These are phyloP conservation scores for Aristolochia fimbriata DNA, from an alignment of 164 flowering plant species.

Conservation along the genomic window DNA sequence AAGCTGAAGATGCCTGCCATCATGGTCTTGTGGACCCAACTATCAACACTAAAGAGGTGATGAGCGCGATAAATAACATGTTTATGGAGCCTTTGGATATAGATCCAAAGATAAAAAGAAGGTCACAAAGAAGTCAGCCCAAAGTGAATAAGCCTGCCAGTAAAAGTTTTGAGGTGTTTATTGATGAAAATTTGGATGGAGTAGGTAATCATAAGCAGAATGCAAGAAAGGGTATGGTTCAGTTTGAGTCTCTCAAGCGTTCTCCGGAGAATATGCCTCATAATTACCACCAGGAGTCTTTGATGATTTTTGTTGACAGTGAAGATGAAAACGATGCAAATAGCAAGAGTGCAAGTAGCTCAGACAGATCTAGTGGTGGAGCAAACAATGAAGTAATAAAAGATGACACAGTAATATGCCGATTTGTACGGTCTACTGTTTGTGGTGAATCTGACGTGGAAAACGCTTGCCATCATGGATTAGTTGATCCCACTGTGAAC, in stretches of 20 bases:
- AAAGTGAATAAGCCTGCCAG: slow-evolving; percentile 19
- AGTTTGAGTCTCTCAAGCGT: too few species aligned
- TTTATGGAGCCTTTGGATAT: slow-evolving; percentile 75
- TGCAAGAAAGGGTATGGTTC: slow-evolving; percentile 5
- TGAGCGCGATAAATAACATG: slow-evolving; percentile 82
- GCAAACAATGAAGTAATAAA: slow-evolving; percentile 15
- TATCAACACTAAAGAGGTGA: slow-evolving; percentile 82
- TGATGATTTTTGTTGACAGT: slow-evolving; percentile 53
- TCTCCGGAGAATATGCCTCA: not conserved
- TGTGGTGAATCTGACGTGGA: slow-evolving; percentile 68
- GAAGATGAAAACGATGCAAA: slow-evolving; percentile 20
- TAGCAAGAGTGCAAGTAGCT: slow-evolving; percentile 4
- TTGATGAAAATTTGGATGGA: slow-evolving; percentile 41
- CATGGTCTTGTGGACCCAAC: slow-evolving; percentile 97
- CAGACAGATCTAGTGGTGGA: slow-evolving; percentile 12
- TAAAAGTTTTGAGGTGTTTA: slow-evolving; percentile 40
- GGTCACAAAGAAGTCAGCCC: slow-evolving; percentile 23
- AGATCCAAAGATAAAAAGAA: slow-evolving; percentile 24
- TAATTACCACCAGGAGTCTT: slow-evolving; percentile 16
- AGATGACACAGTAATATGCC: slow-evolving; percentile 74
- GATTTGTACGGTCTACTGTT: slow-evolving; percentile 82
- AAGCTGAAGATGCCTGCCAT: slow-evolving; percentile 85
- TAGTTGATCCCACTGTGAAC: slow-evolving; percentile 91
- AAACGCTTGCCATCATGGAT: slow-evolving; percentile 92
- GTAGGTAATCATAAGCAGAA: slow-evolving; percentile 11